Evolutionary conservation across 352 stramenopile genomes (phyloP).

Genomic region (Pythium volutum): DNA sequence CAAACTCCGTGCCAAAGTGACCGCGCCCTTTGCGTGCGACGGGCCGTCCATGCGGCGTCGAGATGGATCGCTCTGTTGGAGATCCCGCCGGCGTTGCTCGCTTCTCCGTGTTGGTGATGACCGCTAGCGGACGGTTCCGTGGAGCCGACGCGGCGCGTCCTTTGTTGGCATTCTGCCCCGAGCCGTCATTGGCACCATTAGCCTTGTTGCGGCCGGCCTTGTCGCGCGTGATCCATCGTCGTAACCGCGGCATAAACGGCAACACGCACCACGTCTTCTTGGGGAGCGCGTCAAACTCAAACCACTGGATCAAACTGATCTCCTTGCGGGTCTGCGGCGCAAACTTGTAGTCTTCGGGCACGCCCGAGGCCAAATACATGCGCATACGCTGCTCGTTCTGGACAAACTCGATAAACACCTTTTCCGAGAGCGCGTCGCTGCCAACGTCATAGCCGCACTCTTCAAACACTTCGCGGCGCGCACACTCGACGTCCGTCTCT

Average conservation of each 20-base stretch:
- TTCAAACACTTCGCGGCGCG: conserved; percentile 89
- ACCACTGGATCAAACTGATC: conserved; percentile 92
- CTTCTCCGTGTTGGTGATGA: conserved; percentile 45
- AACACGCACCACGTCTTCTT: conserved; percentile 94
- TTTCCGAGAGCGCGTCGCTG: conserved; percentile 60
- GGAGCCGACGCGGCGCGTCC: conserved; percentile 70
- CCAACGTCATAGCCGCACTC: conserved; percentile 90
- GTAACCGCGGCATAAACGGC: conserved; percentile 89
- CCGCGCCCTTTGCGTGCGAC: conserved; percentile 48
- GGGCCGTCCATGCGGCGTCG: conserved; percentile 57
- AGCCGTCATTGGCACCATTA: conserved; percentile 8
- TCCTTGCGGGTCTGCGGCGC: conserved; percentile 94
- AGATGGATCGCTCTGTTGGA: conserved; percentile 52
- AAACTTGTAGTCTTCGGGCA: conserved; percentile 92
- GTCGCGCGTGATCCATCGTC: conserved; percentile 87
- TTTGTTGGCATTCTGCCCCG: conserved; percentile 33
- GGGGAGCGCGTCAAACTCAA: conserved; percentile 85
- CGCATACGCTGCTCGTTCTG: conserved; percentile 88
- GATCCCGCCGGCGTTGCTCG: conserved; percentile 25
- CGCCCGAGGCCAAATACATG: conserved; percentile 90
- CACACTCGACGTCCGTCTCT: conserved; percentile 87
- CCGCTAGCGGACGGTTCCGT: conserved; percentile 54
- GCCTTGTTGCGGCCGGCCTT: conserved; percentile 37
- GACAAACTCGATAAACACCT: conserved; percentile 83
- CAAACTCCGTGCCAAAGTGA: conserved; percentile 82